Percentiles rank a stretch among this genome's conserved stretches.
Conservation (phyloP, 2,329 filamentous ascomycete species). For the Xylariaceae sp. region DNA sequence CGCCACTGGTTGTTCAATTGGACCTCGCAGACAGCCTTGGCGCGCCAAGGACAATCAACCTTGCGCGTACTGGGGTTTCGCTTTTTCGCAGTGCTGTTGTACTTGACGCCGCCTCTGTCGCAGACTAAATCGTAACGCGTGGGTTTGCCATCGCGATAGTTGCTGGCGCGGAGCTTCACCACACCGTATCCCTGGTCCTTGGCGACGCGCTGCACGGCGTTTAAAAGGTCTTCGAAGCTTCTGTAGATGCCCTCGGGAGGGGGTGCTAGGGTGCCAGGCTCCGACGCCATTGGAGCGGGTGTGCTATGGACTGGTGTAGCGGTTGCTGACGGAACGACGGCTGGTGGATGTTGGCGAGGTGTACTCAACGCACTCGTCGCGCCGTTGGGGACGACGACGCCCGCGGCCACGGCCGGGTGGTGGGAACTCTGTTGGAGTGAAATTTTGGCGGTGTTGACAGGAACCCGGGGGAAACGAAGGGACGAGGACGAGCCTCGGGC, state of each 20-base stretch:
- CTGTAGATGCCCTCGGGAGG: constrained; percentile 57
- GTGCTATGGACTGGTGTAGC: constrained; percentile 21
- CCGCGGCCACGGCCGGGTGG: constrained; percentile 31
- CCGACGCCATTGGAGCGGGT: constrained; percentile 25
- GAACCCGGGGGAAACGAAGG: constrained; percentile 23
- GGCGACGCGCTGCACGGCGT: constrained; percentile 52
- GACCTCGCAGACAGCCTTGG: constrained; percentile 59
- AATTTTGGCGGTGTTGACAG: constrained; percentile 31
- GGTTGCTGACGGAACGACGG: constrained; percentile 15
- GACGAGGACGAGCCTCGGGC: constrained; percentile 15
- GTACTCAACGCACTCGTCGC: constrained; percentile 29
- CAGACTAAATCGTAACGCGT: constrained; percentile 59
- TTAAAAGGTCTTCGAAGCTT: constrained; percentile 54
- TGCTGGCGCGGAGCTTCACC: constrained; percentile 57
- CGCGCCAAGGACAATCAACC: constrained; percentile 58
- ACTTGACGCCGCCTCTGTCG: constrained; percentile 59
- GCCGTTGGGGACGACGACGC: constrained; percentile 28
- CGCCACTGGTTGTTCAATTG: constrained; percentile 59
- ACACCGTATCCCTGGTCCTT: constrained; percentile 59
- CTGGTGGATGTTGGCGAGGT: constrained; percentile 23
- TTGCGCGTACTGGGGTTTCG: constrained; percentile 59
- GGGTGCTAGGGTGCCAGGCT: constrained; percentile 40
- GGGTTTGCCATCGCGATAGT: constrained; percentile 58
- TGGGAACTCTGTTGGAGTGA: constrained; percentile 32
- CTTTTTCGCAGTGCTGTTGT: constrained; percentile 60